phyloP scores from a whole-genome alignment of 139 green algal species.

The Diplosphaera chodatii region DNA sequence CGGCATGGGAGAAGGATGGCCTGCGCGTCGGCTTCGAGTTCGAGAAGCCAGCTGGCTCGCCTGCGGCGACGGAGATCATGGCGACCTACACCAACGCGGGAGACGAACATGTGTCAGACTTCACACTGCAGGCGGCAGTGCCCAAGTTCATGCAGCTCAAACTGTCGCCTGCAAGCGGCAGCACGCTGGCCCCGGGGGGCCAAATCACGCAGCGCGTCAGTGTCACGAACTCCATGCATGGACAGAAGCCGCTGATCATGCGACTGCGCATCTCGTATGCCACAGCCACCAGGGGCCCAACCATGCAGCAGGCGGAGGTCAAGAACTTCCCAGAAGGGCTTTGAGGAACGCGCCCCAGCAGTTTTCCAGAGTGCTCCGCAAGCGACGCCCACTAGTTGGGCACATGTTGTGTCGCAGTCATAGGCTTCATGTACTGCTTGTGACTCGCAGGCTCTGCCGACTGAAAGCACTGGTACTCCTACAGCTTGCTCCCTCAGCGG shows the following conservation, averaged over 20 bases:
- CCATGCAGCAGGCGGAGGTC: slow-evolving; percentile 22
- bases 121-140: slow-evolving; percentile 86
- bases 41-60: slow-evolving; percentile 36
- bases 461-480: no score
- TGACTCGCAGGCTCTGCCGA: no score
- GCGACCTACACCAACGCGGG: slow-evolving; percentile 64
- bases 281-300: not conserved
- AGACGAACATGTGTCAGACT: slow-evolving; percentile 52
- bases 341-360: no score
- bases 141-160: slow-evolving; percentile 84
- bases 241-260: slow-evolving; percentile 73
- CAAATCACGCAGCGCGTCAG: slow-evolving; percentile 64
- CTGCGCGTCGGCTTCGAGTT: slow-evolving; percentile 61
- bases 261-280: slow-evolving; percentile 68
- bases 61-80: slow-evolving; percentile 48
- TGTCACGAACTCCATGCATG: slow-evolving; percentile 76
- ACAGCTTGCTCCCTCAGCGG: no score
- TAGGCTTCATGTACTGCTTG: no score
- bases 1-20: slow-evolving; percentile 56
- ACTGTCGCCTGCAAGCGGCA: slow-evolving; percentile 67
- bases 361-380: no score
- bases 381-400: no score
- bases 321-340: slow-evolving; percentile 21
- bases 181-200: slow-evolving; percentile 29
- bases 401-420: no score